A percentile compares a stretch with the other conserved stretches of the same genome.
These are phyloP conservation scores for Floccularia luteovirens DNA, from an alignment of 768 basidiomycete species.

Conservation along the genomic window DNA sequence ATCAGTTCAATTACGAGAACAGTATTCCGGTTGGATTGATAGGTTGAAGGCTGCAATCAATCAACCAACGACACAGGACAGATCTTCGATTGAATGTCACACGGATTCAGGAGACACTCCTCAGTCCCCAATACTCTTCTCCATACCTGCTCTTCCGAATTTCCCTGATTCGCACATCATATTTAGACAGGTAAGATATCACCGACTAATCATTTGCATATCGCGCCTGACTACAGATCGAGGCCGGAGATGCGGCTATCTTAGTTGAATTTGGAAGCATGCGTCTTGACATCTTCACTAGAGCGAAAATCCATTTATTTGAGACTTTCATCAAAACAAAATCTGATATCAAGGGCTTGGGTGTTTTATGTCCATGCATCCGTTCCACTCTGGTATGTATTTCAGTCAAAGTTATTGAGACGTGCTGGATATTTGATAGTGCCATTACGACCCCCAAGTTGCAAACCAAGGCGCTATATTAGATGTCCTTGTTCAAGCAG, in stretches of 20 bases:
- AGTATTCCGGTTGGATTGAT: constrained; percentile 20
- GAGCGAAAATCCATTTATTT: constrained; percentile 53
- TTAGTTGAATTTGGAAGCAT: constrained; percentile 56
- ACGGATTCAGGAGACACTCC: no score
- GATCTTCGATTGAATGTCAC: no score
- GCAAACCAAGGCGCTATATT: constrained; percentile 39
- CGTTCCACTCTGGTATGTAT: constrained; percentile 47
- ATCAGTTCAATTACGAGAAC: constrained; percentile 20
- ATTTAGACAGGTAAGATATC: constrained; percentile 42
- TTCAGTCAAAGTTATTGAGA: neutral
- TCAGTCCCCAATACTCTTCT: no score
- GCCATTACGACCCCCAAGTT: constrained; percentile 37
- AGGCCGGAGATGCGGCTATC: constrained; percentile 61
- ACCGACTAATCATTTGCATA: neutral
- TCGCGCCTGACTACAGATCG: neutral
- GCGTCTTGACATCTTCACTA: constrained; percentile 41
- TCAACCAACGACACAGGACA: no score
- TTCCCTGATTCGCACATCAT: constrained; percentile 17
- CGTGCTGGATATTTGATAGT: constrained; percentile 17
- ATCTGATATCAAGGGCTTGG: constrained; percentile 25
- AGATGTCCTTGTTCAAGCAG: constrained; percentile 25
- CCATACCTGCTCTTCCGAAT: neutral
- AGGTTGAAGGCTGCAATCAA: neutral
- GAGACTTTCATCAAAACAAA: constrained; percentile 27
- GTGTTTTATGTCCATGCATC: constrained; percentile 42